A percentile compares a stretch with the other conserved stretches of the same genome.
Conservation (phyloP, 2,329 filamentous ascomycete genomes). For the Cercospora sp. region DNA sequence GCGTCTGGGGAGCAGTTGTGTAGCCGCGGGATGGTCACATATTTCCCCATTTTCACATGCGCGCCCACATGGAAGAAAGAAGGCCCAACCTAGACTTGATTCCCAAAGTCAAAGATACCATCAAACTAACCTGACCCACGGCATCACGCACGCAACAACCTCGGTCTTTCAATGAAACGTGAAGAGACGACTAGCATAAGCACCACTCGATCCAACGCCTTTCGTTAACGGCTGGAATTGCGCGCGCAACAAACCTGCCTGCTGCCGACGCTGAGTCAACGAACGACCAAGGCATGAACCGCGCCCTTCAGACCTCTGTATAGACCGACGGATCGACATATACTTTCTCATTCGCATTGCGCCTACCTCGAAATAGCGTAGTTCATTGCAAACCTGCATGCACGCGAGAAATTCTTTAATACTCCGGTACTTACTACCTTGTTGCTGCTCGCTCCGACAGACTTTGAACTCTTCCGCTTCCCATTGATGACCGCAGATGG, state of each 20-base stretch:
- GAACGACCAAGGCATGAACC: constrained; percentile 2
- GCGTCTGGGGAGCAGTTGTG: constrained; percentile 1
- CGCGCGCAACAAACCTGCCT: neutral
- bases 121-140: neutral
- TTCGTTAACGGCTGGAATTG: neutral
- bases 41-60: neutral
- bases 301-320: neutral
- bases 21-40: neutral
- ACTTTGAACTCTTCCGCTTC: neutral
- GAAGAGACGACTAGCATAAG: neutral
- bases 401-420: neutral
- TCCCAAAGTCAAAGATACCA: neutral
- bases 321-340: constrained; percentile 13
- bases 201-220: neutral
- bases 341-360: constrained; percentile 9
- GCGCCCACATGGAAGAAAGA: neutral
- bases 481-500: neutral
- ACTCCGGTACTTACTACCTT: neutral
- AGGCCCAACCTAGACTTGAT: neutral
- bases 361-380: constrained; percentile 5
- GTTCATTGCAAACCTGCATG: neutral
- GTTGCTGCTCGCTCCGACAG: neutral
- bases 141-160: neutral
- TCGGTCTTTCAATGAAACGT: neutral
- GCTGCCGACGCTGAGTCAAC: neutral